Percentiles rank a stretch among this genome's conserved stretches.
Conservation (phyloP, 2,329 filamentous ascomycete species). For the Monosporascus sp. region DNA sequence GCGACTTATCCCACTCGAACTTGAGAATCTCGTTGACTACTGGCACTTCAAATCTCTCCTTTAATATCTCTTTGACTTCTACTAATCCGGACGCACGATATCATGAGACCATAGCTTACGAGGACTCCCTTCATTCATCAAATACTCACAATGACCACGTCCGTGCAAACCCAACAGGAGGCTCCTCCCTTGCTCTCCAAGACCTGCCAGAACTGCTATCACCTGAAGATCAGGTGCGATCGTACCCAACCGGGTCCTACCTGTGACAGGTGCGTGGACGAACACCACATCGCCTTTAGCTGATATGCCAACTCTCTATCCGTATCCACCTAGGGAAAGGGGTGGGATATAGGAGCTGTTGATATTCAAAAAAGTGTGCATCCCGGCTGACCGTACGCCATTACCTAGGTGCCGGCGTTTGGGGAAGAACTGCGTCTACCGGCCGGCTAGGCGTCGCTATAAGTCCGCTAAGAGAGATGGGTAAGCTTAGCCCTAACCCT, state of each 20-base stretch:
- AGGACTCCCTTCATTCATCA: not conserved
- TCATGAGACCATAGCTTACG: not conserved
- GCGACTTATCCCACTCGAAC: too few relatives aligned
- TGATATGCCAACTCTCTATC: not conserved
- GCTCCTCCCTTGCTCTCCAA: not conserved
- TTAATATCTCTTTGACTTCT: too few relatives aligned
- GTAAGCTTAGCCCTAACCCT: not conserved
- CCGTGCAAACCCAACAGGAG: not conserved
- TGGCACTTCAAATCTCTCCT: too few relatives aligned
- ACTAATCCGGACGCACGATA: not conserved
- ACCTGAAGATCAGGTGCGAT: slow-evolving; percentile 4
- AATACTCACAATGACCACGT: not conserved
- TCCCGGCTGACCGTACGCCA: not conserved
- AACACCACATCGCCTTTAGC: not conserved
- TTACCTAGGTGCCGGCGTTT: slow-evolving; percentile 1
- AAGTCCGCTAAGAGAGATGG: slow-evolving; percentile 1
- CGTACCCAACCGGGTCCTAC: not conserved
- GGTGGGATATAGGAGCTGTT: too few relatives aligned
- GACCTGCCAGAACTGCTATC: slow-evolving; percentile 6
- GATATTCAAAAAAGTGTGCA: too few relatives aligned
- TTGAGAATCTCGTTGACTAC: too few relatives aligned
- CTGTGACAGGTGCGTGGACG: slow-evolving; percentile 2
- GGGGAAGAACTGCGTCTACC: slow-evolving; percentile 2
- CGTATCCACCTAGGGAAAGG: too few relatives aligned
- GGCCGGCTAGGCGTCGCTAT: slow-evolving; percentile 1